These are phyloP conservation scores for Trametes gibbosa DNA, from an alignment of 768 basidiomycete genomes.

Conservation along the genomic window DNA sequence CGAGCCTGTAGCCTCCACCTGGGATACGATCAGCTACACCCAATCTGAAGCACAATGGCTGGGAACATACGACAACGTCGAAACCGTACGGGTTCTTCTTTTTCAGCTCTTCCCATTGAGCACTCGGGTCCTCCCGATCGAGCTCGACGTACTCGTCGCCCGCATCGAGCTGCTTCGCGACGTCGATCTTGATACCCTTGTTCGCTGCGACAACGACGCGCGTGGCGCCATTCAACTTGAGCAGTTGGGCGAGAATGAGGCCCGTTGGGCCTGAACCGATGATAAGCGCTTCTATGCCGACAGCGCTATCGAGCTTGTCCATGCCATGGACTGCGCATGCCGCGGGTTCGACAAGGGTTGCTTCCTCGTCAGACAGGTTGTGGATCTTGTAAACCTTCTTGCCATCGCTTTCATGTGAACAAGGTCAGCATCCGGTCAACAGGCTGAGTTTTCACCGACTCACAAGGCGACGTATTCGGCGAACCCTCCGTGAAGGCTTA, in stretches of 20 bases:
- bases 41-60: background rate
- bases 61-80: conserved; percentile 62
- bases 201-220: conserved; percentile 84
- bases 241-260: conserved; percentile 83
- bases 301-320: conserved; percentile 79
- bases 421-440: background rate
- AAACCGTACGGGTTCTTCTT: conserved; percentile 84
- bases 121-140: conserved; percentile 67
- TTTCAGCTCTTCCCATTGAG: conserved; percentile 81
- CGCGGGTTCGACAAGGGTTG: conserved; percentile 85
- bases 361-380: conserved; percentile 84
- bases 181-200: conserved; percentile 87
- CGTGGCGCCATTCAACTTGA: conserved; percentile 83
- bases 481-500: conserved; percentile 81
- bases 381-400: conserved; percentile 85
- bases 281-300: conserved; percentile 81
- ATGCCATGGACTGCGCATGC: conserved; percentile 91
- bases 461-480: conserved; percentile 87
- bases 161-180: conserved; percentile 74
- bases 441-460: conserved; percentile 28
- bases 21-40: background rate
- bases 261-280: conserved; percentile 92
- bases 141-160: conserved; percentile 87
- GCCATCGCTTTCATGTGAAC: conserved; percentile 43
- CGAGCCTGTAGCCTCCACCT: conserved; percentile 73